Percentiles rank a stretch among this genome's conserved stretches.
phyloP scores from a whole-genome alignment of 2,329 filamentous ascomycete genomes.

The Fusarium sp. region DNA sequence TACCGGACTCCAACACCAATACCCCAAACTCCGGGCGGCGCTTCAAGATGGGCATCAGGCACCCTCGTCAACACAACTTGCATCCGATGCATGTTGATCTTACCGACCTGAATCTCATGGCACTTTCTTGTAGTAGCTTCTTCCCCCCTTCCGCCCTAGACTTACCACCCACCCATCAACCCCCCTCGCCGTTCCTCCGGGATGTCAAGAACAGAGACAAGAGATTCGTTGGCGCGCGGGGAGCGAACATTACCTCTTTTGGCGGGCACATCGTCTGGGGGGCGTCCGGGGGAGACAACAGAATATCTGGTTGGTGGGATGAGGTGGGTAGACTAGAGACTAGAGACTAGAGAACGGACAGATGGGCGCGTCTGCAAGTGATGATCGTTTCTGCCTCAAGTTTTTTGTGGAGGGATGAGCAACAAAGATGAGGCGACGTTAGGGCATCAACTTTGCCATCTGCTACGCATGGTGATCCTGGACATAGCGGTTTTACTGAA shows the following conservation, averaged over 20 bases:
- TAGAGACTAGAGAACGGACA: conserved; percentile 37
- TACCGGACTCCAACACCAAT: neutral
- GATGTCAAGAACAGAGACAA: conserved; percentile 28
- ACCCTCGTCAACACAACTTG: conserved; percentile 6
- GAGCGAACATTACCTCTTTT: conserved; percentile 38
- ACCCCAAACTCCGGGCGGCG: conserved; percentile 15
- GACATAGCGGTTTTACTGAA: conserved; percentile 3
- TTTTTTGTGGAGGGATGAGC: too few species aligned
- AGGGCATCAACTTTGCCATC: conserved; percentile 8
- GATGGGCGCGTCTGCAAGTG: conserved; percentile 32
- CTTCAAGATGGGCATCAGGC: neutral
- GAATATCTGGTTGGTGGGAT: conserved; percentile 43
- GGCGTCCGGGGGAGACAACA: conserved; percentile 29
- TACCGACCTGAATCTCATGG: conserved; percentile 21
- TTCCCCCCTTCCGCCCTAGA: conserved; percentile 2
- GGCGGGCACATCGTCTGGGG: conserved; percentile 33
- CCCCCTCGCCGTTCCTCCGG: conserved; percentile 43
- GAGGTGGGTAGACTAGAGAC: conserved; percentile 35
- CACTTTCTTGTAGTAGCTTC: conserved; percentile 16
- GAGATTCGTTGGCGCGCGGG: conserved; percentile 33
- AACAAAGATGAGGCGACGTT: conserved; percentile 5
- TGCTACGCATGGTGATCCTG: conserved; percentile 10
- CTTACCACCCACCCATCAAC: conserved; percentile 10
- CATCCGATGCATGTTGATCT: conserved; percentile 29
- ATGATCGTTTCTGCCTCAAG: conserved; percentile 9